Evolutionary conservation across 495 filamentous ascomycete genomes (phyloP), one percentile per base, ranked within the genome.

Genomic region (Hyaloscypha finlandica): DNA sequence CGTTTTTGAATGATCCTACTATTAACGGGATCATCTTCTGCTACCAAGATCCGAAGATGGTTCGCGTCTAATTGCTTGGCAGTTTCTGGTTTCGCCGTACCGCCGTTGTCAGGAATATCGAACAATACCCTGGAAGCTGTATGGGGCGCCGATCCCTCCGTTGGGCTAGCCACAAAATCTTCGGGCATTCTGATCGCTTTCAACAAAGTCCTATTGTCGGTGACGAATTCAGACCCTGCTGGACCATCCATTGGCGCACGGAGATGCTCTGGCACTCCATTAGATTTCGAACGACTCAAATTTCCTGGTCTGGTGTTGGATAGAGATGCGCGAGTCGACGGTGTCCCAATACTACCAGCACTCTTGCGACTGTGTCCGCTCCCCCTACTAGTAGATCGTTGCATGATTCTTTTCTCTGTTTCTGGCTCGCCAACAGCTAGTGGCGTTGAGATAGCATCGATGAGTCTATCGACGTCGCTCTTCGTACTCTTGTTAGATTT

Each of bases 21-120:
- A 69, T 98, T 98, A 71, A 97, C 85, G 0, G 93, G 93, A 71
- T 98, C 94, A 70, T 98, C 94, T 74, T 98, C 94, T 0, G 94
- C 94, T 9, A 97, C 86, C 20, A 97, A 80, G 3, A 96, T 86
- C 33, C 81, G 83, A 32, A 94, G 80, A 35, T 80, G 71, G 25
- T 85, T 80, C 16, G 77, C 66, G 16, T 69, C 69, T 16, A 39
- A 42, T 19, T 32, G 29, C 19, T 60, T 25, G 8, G 19, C 4
- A 20, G 37, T 31, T 12, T 54, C 33, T 22, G 29, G 8, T 57
- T 22, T 61, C 65, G 6, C 69, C 64, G 25, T 70, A 53, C 48
- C 63, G 25, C 55, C 4, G 37, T 63, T 53, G 22, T 61, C 64
- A 19, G 67, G 65, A 54, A 79, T 74, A 70, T 79, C 76, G 48